Evolutionary conservation across 495 filamentous ascomycete genomes (phyloP).

Genomic region (Penicillium taxi): DNA sequence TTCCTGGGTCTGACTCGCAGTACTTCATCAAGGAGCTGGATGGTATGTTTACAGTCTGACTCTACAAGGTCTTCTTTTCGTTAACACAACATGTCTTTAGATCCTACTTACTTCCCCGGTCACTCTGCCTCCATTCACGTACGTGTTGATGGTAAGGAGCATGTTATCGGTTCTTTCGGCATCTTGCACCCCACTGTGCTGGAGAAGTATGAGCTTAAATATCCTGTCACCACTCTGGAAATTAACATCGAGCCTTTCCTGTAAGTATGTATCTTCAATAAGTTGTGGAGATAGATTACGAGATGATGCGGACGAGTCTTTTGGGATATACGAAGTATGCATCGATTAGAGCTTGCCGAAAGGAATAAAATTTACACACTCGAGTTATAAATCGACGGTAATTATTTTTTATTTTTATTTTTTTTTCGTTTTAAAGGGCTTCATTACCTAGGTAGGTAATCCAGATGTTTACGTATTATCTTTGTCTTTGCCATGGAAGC

Average conservation of each 20-base stretch:
- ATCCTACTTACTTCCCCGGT: conserved; percentile 84
- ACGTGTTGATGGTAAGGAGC: conserved; percentile 58
- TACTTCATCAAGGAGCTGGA: conserved; percentile 94
- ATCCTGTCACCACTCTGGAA: conserved; percentile 92
- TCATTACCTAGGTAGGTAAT: neutral
- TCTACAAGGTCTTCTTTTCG: neutral
- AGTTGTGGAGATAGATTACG: conserved; percentile 16
- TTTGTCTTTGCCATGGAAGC: too few species aligned
- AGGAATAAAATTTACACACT: conserved; percentile 5
- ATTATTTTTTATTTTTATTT: too few species aligned
- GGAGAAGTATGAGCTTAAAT: conserved; percentile 88
- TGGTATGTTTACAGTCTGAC: conserved; percentile 40
- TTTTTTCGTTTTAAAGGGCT: too few species aligned
- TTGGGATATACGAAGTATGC: conserved; percentile 6
- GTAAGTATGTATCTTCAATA: conserved; percentile 29
- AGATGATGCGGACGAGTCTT: conserved; percentile 18
- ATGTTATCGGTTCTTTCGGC: conserved; percentile 77
- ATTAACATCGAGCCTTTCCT: conserved; percentile 94
- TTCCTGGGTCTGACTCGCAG: conserved; percentile 45
- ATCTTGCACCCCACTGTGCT: conserved; percentile 89
- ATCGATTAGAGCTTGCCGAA: conserved; percentile 18
- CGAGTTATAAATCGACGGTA: too few species aligned
- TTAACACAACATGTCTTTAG: conserved; percentile 26
- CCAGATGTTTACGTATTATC: neutral
- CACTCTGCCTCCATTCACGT: conserved; percentile 78